Evolutionary conservation across 2,329 filamentous ascomycete species (phyloP), one percentile per base, ranked within the genome.

Genomic region (Aureobasidium lini): DNA sequence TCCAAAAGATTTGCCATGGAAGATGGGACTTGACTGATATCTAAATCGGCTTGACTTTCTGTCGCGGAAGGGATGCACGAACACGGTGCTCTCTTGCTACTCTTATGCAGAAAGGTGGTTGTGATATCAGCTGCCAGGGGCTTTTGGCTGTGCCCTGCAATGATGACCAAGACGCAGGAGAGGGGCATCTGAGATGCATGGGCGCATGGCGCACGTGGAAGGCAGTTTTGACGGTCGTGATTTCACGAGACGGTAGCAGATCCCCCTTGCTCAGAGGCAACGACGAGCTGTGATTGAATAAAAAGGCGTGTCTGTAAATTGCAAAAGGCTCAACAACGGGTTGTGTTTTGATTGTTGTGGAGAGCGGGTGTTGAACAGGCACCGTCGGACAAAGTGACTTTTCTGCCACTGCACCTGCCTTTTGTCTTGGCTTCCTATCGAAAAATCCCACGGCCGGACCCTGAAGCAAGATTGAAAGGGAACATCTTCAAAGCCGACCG

Each of bases 371-470:
- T 52, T 54, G 50, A 23, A 40, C 15, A n/a, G 48, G 48, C 47
- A 49, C 31, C 48, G 48, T 52, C 48, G 36, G 49, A 52, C 34
- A 52, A 52, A 16, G 34, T 36, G 34, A 8, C 34, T 36, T 13
- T 8, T 36, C 13, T 13, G n/a, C 16, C 18, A 23, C 28, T 10
- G n/a, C 18, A 23, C 23, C 23, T 23, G 23, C 23, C 23, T 23
- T 23, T 29, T 44, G 18, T 40, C 52, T 56, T 56, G 52, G 40
- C 39, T 37, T 23, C 29, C 5, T 29, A 23, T 56, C 29, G 52
- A 56, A 56, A 56, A 56, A 56, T 29, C 10, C 48, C 32, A 50
- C 48, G 48, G 29, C 36, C 40, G 16, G 52, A 56, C 52, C 52
- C 52, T 56, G 52, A 56, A 16, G 40, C 39, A 37, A 48, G 37